Percentiles rank a stretch among this genome's conserved stretches.
These are phyloP conservation scores for Hypholoma fasciculare DNA, from an alignment of 768 basidiomycete species.

Conservation along the genomic window DNA sequence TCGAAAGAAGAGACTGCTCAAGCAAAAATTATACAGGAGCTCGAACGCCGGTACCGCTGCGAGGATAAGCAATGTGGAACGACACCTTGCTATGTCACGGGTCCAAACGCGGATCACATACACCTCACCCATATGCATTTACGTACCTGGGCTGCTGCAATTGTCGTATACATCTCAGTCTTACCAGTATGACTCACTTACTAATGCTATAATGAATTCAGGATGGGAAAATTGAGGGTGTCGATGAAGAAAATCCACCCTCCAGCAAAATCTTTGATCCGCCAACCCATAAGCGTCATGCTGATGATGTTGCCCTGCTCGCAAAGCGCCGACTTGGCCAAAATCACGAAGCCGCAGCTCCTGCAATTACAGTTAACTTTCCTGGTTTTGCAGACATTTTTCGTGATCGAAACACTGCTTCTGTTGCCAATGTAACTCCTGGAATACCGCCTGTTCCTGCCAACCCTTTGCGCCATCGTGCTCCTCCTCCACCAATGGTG, in stretches of 20 bases:
- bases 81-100: background rate
- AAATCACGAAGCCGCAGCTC: background rate
- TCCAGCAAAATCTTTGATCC: background rate
- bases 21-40: background rate
- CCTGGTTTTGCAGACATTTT: background rate
- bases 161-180: conserved; percentile 7
- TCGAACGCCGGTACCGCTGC: background rate
- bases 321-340: background rate
- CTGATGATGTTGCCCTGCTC: background rate
- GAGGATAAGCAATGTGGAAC: background rate
- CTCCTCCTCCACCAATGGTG: background rate
- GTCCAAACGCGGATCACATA: conserved; percentile 9
- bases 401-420: background rate
- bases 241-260: background rate
- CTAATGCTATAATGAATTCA: background rate
- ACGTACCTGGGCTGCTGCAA: conserved; percentile 12
- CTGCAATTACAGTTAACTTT: background rate
- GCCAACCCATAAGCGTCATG: background rate
- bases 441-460: background rate
- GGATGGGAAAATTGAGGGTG: background rate
- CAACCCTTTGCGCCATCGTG: no score
- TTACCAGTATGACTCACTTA: no score
- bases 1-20: background rate
- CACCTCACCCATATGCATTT: conserved; percentile 13
- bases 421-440: background rate